These are phyloP conservation scores for Pterocarpus santalinus DNA, from an alignment of 306 rosid species.

Conservation along the genomic window DNA sequence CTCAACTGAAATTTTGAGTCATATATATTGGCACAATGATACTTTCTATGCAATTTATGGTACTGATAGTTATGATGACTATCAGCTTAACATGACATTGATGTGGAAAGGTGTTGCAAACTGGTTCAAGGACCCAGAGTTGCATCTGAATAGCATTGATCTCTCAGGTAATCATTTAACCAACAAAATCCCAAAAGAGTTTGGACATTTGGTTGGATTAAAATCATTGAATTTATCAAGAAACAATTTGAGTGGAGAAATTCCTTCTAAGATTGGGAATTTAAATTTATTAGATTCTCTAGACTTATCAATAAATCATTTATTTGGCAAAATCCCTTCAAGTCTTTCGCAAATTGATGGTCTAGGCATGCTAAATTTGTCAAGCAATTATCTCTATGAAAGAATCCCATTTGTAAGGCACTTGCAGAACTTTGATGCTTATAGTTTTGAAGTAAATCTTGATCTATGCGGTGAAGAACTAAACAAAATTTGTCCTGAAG, in stretches of 20 bases:
- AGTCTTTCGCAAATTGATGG: slow-evolving; percentile 28
- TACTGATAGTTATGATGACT: neutral
- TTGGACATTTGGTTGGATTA: slow-evolving; percentile 15
- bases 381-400: slow-evolving; percentile 24
- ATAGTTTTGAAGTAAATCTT: slow-evolving; percentile 40
- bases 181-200: slow-evolving; percentile 17
- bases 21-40: neutral
- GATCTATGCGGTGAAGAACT: slow-evolving; percentile 42
- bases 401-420: slow-evolving; percentile 38
- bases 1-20: neutral
- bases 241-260: slow-evolving; percentile 39
- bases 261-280: slow-evolving; percentile 23
- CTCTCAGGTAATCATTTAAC: slow-evolving; percentile 37
- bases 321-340: slow-evolving; percentile 3
- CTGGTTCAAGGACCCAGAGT: slow-evolving; percentile 9
- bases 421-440: slow-evolving; percentile 16
- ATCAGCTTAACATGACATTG: neutral
- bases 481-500: neutral
- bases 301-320: slow-evolving; percentile 44
- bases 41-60: neutral
- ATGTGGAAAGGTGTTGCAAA: neutral
- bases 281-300: slow-evolving; percentile 3
- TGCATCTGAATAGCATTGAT: slow-evolving; percentile 26
- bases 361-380: neutral
- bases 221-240: slow-evolving; percentile 40